Evolutionary conservation across 2,329 filamentous ascomycete species (phyloP), one percentile per base, ranked within the genome.

Genomic region (Macrophomina pseudophaseolina): DNA sequence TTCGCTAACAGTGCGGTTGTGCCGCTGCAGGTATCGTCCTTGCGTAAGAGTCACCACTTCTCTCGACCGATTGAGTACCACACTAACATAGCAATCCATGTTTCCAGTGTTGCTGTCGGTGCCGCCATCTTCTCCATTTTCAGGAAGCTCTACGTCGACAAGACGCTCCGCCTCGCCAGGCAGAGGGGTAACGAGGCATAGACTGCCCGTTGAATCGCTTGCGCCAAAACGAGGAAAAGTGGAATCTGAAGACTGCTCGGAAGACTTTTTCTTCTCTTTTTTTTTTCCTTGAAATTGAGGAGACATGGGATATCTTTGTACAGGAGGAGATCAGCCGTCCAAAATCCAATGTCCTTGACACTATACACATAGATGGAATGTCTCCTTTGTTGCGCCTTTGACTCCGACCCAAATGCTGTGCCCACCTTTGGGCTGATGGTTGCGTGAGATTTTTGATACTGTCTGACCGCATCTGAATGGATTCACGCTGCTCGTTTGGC

Each of bases 81-180:
- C 56, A 59, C 64, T 59, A 65, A 52, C 69, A 68, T 53, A 65
- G 66, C 48, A 66, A 56, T 64, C 44, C 5, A 16, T 11, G 23
- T 23, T 16, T 12, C 64, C 73, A 88, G 86, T 73, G 81, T 88
- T 75, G 88, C 94, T 76, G 79, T 98, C 72, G 81, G 85, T 77
- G 93, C 93, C 73, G 95, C 91, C 74, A 80, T 84, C 79, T 98
- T 97, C 87, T 95, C 94, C 68, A 84, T 91, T 82, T 78, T 81
- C 78, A 89, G 90, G 79, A 97, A 98, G 85, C 88, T 99, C 78
- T 79, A 88, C 70, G 88, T 90, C 74, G 95, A 99, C 86, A 94
- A 94, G 87, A 96, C 91, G 75, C 91, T 99, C 75, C 93, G 95
- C 79, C 88, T 98, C 73, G 85, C 84, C 80, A 90, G 93, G 78